phyloP scores from a whole-genome alignment of 495 filamentous ascomycete species.

The Melanomma pulvis-pyrius region DNA sequence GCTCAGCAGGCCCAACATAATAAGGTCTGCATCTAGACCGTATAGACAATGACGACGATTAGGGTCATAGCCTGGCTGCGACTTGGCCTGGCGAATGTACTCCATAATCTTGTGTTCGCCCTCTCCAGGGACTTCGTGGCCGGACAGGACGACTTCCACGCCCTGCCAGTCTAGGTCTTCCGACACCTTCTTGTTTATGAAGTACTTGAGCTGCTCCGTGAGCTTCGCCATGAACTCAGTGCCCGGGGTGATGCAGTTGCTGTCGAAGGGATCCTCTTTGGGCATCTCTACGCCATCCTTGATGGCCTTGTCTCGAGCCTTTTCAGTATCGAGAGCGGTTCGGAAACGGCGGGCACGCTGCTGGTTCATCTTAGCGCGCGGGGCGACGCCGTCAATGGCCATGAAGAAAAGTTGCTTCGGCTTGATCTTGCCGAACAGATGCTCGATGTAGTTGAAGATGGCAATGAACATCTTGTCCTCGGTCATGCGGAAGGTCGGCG shows the following conservation, averaged over 20 bases:
- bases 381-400: constrained; percentile 97
- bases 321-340: constrained; percentile 88
- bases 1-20: constrained; percentile 95
- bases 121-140: constrained; percentile 98
- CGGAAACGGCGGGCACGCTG: constrained; percentile 94
- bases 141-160: constrained; percentile 92
- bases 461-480: constrained; percentile 99
- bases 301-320: constrained; percentile 86
- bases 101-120: constrained; percentile 99
- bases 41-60: constrained; percentile 98
- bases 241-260: constrained; percentile 97
- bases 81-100: constrained; percentile 95
- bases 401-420: constrained; percentile 98
- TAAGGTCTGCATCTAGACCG: constrained; percentile 94
- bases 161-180: constrained; percentile 97
- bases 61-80: constrained; percentile 89
- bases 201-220: constrained; percentile 93
- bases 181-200: constrained; percentile 96
- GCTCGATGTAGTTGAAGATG: constrained; percentile 99
- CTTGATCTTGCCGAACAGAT: constrained; percentile 97
- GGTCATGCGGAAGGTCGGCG: constrained; percentile 86
- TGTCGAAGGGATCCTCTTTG: constrained; percentile 94
- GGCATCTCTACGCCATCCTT: constrained; percentile 87
- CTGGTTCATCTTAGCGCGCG: constrained; percentile 99
- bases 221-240: constrained; percentile 98